Conservation (phyloP, 106 monocot genomes). For the Allium sativum region DNA sequence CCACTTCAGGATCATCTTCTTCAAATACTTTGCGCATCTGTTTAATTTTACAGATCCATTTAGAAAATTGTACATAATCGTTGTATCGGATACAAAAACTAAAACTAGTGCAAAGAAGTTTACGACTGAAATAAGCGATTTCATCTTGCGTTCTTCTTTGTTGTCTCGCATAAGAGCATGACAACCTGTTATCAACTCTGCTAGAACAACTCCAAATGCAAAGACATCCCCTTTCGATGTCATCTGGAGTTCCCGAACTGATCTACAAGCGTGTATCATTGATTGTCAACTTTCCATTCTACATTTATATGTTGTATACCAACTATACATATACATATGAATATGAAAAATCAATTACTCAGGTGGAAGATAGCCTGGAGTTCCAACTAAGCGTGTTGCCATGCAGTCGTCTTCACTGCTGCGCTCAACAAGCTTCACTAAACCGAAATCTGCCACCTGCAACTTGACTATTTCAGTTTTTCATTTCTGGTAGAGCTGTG, state of each 20-base stretch:
- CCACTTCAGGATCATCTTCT: conserved; percentile 20
- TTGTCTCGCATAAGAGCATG: conserved; percentile 33
- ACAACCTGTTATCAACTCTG: conserved; percentile 40
- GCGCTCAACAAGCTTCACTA: conserved; percentile 40
- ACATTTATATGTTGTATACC: no score
- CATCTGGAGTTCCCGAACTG: conserved; percentile 28
- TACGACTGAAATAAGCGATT: conserved; percentile 29
- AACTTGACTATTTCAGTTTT: not conserved
- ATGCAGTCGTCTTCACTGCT: conserved; percentile 17
- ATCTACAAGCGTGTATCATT: conserved; percentile 7
- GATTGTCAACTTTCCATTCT: not conserved
- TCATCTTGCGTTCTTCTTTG: conserved; percentile 13
- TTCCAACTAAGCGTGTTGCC: conserved; percentile 42
- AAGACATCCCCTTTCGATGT: conserved; percentile 43
- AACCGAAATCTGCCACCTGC: conserved; percentile 48
- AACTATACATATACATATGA: no score
- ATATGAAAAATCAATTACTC: conserved; percentile 17
- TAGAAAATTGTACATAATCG: not conserved
- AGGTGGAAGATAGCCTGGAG: conserved; percentile 38
- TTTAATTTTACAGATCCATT: not conserved
- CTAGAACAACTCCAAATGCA: conserved; percentile 41
- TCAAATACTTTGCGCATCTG: conserved; percentile 30
- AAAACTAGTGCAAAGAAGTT: conserved; percentile 4
- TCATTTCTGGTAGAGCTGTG: not conserved
- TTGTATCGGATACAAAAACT: no score